Evolutionary conservation across 2,329 filamentous ascomycete species (phyloP), one percentile per base, ranked within the genome.

Genomic region (Penicillium psychrosexuale): DNA sequence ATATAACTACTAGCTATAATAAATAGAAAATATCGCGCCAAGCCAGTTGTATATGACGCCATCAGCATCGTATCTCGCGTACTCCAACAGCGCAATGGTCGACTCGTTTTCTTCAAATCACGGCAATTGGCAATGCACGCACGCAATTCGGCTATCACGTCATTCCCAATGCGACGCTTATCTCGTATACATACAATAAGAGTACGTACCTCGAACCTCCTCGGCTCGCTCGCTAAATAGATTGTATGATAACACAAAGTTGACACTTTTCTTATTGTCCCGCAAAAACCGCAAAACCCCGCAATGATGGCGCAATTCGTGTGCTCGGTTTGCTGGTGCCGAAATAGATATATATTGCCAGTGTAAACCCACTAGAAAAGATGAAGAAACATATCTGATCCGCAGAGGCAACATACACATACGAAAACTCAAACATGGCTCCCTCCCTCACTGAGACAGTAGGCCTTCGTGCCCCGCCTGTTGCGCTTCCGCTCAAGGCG

Each of bases 391-490:
- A 33, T 9, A 33, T 11, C 17, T 22, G 27, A 19, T 34, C 11
- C n/a, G 13, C 11, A 43, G n/a, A 17, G 15, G n/a, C 11, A 30
- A 17, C 17, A 19, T 8, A 30, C 7, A 13, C 7, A 12, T 6
- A n/a, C 39, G 30, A 2, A 6, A 30, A 31, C 11, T 12, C 9
- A 22, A 30, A 45, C 19, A 75, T 75, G 72, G 72, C 72, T 31
- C 72, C 72, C 2, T 67, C 68, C 37, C 51, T 72, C 22, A 67
- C 69, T 31, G 70, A 72, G 28, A 66, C 63, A 15, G 47, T 69
- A 1, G 55, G 63, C 19, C 60, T 74, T 24, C 67, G 67, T 33
- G 61, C 64, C 15, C 52, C 66, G 7, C 59, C 67, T 3, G 55
- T 62, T 28, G 47, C 57, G 2, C 47, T 61, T 9, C 55, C 61